phyloP scores from a whole-genome alignment of 176 grass and related monocot species.

The Cenchrus americanus region DNA sequence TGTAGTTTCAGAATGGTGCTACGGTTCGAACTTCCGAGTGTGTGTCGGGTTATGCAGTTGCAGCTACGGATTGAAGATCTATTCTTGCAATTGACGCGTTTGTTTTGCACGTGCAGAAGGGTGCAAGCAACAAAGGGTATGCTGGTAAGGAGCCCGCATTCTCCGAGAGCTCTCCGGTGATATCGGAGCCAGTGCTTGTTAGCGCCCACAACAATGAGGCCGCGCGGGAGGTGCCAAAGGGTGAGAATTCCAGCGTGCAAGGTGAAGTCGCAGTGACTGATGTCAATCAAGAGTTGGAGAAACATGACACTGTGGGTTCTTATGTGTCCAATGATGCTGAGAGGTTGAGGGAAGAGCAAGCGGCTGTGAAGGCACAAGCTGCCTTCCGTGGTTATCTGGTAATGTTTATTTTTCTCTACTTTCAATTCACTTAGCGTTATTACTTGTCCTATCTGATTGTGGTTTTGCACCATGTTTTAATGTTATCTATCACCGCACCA shows the following conservation, averaged over 20 bases:
- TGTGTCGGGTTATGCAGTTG: background rate
- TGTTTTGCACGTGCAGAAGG: conserved; percentile 47
- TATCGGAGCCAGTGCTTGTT: conserved; percentile 82
- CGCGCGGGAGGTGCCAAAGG: conserved; percentile 41
- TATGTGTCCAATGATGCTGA: conserved; percentile 35
- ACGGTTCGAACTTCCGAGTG: background rate
- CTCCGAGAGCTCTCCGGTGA: conserved; percentile 68
- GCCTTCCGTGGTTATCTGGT: conserved; percentile 88
- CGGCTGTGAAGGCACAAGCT: conserved; percentile 82
- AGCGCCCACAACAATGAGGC: conserved; percentile 50
- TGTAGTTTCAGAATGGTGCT: background rate
- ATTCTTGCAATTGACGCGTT: background rate
- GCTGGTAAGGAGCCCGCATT: conserved; percentile 36
- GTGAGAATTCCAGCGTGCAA: conserved; percentile 51
- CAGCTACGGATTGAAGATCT: background rate
- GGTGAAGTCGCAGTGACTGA: conserved; percentile 36
- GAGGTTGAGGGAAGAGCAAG: conserved; percentile 66
- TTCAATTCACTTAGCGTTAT: background rate
- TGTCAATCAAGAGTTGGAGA: conserved; percentile 52
- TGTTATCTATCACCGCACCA: background rate
- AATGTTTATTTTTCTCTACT: conserved; percentile 24
- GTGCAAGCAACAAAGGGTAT: conserved; percentile 53
- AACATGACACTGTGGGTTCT: conserved; percentile 32
- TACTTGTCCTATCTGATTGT: background rate
- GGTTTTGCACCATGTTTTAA: background rate